Percentiles rank a stretch among this genome's conserved stretches.
Evolutionary conservation across 805 yeast genomes (phyloP).

Genomic region (Kuraishia hungarica): DNA sequence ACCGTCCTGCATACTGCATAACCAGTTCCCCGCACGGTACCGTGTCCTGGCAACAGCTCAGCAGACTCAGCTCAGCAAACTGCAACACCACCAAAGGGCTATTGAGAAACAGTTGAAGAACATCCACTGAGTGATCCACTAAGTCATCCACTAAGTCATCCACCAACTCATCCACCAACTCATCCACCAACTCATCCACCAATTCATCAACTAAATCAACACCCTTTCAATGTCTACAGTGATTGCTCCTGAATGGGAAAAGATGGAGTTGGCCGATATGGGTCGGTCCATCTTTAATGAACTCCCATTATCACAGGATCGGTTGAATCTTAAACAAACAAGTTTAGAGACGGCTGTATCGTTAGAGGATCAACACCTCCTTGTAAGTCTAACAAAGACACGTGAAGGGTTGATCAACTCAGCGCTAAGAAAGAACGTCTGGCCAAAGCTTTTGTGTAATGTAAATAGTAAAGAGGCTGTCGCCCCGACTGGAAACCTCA

Average conservation of each 20-base stretch:
- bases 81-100: too few species aligned
- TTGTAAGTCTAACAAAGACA: slow-evolving; percentile 29
- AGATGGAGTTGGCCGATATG: slow-evolving; percentile 37
- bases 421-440: slow-evolving; percentile 31
- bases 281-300: slow-evolving; percentile 38
- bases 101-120: too few species aligned
- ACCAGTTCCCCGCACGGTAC: too few species aligned
- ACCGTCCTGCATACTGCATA: too few species aligned
- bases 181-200: too few species aligned
- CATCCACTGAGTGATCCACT: too few species aligned
- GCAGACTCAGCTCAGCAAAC: too few species aligned
- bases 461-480: background rate
- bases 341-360: slow-evolving; percentile 28
- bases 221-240: slow-evolving; percentile 5
- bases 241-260: slow-evolving; percentile 35
- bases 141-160: too few species aligned
- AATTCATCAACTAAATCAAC: too few species aligned
- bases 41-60: too few species aligned
- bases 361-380: slow-evolving; percentile 18
- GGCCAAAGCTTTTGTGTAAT: slow-evolving; percentile 41
- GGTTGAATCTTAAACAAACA: slow-evolving; percentile 26
- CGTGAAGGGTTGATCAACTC: slow-evolving; percentile 38
- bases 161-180: too few species aligned
- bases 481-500: too few species aligned
- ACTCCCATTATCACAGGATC: slow-evolving; percentile 30